Conservation (phyloP, 805 yeast genomes). For the Yamadazyma insecticola region DNA sequence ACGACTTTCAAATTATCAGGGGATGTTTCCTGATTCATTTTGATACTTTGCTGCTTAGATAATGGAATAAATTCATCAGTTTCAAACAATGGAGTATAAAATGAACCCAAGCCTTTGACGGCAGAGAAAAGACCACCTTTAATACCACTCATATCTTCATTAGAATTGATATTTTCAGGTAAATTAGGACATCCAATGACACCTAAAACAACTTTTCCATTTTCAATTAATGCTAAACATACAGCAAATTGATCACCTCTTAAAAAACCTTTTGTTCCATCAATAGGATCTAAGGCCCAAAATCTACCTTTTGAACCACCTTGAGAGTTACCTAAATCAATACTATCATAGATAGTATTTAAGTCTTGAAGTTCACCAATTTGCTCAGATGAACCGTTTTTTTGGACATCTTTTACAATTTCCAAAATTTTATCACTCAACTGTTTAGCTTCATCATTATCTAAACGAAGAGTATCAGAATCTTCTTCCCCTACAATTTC, state of each 20-base stretch:
- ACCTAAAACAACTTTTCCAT: constrained; percentile 83
- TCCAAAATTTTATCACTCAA: constrained; percentile 54
- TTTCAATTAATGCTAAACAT: constrained; percentile 83
- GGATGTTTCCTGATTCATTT: constrained; percentile 46
- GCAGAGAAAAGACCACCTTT: constrained; percentile 78
- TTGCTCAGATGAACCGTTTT: constrained; percentile 16
- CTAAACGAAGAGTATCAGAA: constrained; percentile 54
- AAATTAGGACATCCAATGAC: constrained; percentile 96
- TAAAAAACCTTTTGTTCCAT: constrained; percentile 93
- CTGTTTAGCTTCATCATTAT: constrained; percentile 35
- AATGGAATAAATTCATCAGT: constrained; percentile 30
- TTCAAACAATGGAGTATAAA: constrained; percentile 40
- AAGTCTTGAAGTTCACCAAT: constrained; percentile 42
- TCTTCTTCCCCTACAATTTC: constrained; percentile 94
- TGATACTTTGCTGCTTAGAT: constrained; percentile 33
- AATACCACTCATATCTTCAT: constrained; percentile 26
- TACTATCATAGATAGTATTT: constrained; percentile 53
- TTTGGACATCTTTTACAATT: constrained; percentile 54
- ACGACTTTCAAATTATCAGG: constrained; percentile 60
- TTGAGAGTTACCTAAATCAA: constrained; percentile 73
- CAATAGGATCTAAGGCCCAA: constrained; percentile 98
- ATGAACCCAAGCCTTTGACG: constrained; percentile 64
- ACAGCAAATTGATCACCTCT: constrained; percentile 97
- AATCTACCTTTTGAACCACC: constrained; percentile 81
- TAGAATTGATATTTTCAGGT: constrained; percentile 44